Evolutionary conservation across 2,329 filamentous ascomycete genomes (phyloP), one percentile per base, ranked within the genome.

Genomic region (Gnomoniopsis sp.): DNA sequence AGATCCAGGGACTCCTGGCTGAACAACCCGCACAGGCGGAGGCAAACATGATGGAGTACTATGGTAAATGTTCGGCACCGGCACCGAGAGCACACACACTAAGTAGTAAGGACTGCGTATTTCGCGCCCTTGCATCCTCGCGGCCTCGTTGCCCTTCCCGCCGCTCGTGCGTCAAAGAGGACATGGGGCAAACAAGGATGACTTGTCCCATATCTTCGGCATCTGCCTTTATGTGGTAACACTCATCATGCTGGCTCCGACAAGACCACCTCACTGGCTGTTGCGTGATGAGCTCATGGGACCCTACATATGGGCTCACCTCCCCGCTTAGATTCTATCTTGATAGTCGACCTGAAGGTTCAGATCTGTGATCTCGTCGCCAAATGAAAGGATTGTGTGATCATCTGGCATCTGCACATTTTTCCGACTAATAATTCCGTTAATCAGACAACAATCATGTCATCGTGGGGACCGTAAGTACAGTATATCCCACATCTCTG

Each of bases 241-340:
- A 6, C 4, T 41, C 14, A 8, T n/a, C n/a, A 23, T 12, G n/a
- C n/a, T 47, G 46, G 38, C 30, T 47, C 21, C 15, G 38, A 56
- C 26, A 17, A 4, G 15, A 21, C 4, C 41, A 44, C 3, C 17
- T 44, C 12, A 44, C 22, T 34, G 3, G n/a, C 14, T 36, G 26
- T 4, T 30, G 26, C 8, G 26, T 30, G 8, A 53, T 58, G 55
- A 51, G 52, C 52, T 55, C 51, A 61, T 47, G 41, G 22, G 12
- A 26, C 30, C n/a, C 49, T 62, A 62, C 59, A 59, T 59, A 62
- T 57, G 56, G 36, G 56, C 59, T 49, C 52, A 53, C 49, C 34
- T 41, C 49, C 57, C 54, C 8, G 19, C 11, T 22, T 43, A 53
- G 49, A 50, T 44, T 23, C 21, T 10, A 3, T 10, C 8, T 2